Conservation (phyloP, 495 filamentous ascomycete species). For the Neurospora sp. region DNA sequence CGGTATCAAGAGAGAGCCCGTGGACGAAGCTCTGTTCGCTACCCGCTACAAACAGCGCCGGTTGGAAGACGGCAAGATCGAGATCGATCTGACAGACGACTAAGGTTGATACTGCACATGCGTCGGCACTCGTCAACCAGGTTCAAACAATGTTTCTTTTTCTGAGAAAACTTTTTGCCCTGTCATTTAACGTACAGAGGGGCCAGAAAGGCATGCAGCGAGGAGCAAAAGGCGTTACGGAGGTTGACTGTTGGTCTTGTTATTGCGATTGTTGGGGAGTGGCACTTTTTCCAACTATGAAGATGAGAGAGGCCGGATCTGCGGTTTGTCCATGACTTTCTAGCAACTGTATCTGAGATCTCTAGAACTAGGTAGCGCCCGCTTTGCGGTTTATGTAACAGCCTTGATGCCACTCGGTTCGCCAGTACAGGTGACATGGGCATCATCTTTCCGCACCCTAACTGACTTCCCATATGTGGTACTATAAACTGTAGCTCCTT, state of each 20-base stretch:
- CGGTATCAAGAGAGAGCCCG: not conserved
- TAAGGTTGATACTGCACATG: not conserved
- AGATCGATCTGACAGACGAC: conserved; percentile 4
- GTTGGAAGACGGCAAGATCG: not conserved
- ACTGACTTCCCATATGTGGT: not conserved
- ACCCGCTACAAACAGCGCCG: conserved; percentile 4
- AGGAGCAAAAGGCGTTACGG: not conserved
- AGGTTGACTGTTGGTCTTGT: not conserved
- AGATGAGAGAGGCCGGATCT: not conserved
- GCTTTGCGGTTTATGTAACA: not conserved
- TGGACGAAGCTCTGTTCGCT: not conserved
- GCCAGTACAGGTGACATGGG: not conserved
- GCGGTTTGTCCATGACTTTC: not conserved
- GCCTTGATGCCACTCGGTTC: not conserved
- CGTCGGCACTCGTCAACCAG: not conserved
- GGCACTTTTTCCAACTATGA: not conserved
- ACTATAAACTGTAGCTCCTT: not conserved
- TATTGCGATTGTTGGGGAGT: not conserved
- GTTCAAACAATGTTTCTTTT: not conserved
- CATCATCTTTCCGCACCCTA: not conserved
- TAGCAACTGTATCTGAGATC: not conserved
- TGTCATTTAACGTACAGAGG: not conserved
- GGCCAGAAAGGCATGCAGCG: not conserved
- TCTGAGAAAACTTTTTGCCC: not conserved
- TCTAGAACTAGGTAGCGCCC: not conserved